A percentile compares a stretch with the other conserved stretches of the same genome.
These are phyloP conservation scores for Stentor coeruleus DNA, from an alignment of 73 alveolate species.

Conservation along the genomic window DNA sequence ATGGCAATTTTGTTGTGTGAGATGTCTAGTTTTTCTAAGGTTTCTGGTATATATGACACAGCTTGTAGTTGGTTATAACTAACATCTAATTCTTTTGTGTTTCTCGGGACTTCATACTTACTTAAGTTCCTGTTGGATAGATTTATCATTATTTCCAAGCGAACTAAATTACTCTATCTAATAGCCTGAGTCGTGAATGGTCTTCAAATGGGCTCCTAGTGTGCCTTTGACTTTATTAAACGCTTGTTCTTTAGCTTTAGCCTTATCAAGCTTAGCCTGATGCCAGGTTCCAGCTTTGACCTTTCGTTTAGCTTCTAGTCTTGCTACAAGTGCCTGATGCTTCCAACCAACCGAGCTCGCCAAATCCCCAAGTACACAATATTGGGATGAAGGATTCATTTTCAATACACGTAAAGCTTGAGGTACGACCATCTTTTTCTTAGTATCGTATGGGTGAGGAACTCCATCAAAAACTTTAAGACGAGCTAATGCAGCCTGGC, in stretches of 20 bases:
- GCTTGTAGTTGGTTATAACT: too few species aligned
- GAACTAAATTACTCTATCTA: too few species aligned
- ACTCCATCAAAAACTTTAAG: constrained; percentile 91
- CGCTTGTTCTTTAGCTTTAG: background rate
- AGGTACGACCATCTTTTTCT: constrained; percentile 86
- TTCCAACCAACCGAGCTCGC: constrained; percentile 91
- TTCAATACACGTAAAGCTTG: constrained; percentile 87
- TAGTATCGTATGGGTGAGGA: constrained; percentile 89
- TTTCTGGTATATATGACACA: too few species aligned
- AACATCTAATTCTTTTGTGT: too few species aligned
- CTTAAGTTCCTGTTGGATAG: too few species aligned
- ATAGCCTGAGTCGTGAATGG: too few species aligned
- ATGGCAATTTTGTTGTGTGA: too few species aligned
- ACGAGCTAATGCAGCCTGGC: constrained; percentile 46
- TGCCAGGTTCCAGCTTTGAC: constrained; percentile 25
- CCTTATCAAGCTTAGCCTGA: background rate
- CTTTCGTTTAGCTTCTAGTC: constrained; percentile 90
- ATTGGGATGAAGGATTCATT: constrained; percentile 73
- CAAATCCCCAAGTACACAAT: constrained; percentile 81
- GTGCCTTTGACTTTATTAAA: background rate
- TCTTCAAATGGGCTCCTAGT: too few species aligned
- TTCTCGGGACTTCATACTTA: too few species aligned
- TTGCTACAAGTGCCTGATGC: constrained; percentile 63
- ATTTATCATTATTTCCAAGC: too few species aligned
- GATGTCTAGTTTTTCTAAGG: too few species aligned